Evolutionary conservation across 331 rosid genomes (phyloP).

Genomic region (Malus hybrid): DNA sequence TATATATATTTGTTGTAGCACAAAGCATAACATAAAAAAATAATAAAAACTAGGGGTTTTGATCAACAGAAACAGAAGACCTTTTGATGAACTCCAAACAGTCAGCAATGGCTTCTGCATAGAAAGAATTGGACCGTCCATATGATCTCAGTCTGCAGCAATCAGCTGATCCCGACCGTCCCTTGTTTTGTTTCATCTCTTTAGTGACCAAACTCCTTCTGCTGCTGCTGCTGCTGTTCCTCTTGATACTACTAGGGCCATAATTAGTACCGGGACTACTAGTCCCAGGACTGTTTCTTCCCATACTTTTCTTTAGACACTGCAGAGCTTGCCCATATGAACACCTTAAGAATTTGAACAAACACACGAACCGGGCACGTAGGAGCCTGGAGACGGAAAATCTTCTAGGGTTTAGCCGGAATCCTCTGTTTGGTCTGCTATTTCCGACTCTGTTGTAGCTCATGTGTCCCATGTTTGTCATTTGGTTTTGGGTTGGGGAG

Average conservation of each 20-base stretch:
- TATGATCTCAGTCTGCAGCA: constrained; percentile 30
- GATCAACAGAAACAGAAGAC: constrained; percentile 55
- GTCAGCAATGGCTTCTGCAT: constrained; percentile 91
- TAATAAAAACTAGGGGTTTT: background rate
- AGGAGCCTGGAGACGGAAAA: constrained; percentile 35
- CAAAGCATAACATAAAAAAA: background rate
- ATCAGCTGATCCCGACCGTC: background rate
- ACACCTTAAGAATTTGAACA: constrained; percentile 34
- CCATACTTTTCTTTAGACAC: constrained; percentile 26
- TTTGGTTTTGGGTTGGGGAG: background rate
- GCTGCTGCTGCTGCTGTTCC: constrained; percentile 23
- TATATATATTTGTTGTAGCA: background rate
- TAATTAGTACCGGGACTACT: background rate
- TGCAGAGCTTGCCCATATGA: constrained; percentile 35
- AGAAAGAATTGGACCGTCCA: constrained; percentile 72
- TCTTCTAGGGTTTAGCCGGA: constrained; percentile 47
- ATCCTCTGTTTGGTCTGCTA: constrained; percentile 29
- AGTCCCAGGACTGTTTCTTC: constrained; percentile 5
- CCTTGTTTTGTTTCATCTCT: constrained; percentile 9
- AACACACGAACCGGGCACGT: constrained; percentile 35
- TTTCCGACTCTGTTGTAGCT: constrained; percentile 49
- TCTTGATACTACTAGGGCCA: constrained; percentile 8
- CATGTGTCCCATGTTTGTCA: constrained; percentile 5
- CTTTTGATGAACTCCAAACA: constrained; percentile 88
- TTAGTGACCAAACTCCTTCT: constrained; percentile 20